Evolutionary conservation across 2,329 filamentous ascomycete species (phyloP).

Genomic region (Cadophora gregata): DNA sequence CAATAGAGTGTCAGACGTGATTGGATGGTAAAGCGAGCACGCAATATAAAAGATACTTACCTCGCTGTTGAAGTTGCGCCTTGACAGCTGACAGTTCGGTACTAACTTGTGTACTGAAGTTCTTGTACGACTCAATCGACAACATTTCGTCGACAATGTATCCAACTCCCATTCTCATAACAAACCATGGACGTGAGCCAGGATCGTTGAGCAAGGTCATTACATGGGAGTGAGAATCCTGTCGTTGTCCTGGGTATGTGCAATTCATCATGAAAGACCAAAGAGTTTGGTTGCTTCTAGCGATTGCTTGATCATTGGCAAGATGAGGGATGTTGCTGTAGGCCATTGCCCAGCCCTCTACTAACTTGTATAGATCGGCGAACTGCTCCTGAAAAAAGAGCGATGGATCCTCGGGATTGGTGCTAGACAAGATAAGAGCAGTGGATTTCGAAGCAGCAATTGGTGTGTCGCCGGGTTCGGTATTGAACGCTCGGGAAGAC

Average conservation of each 20-base stretch:
- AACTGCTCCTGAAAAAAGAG: constrained; percentile 30
- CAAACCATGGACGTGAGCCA: constrained; percentile 44
- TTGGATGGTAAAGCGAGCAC: neutral
- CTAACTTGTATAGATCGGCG: constrained; percentile 30
- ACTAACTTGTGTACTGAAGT: constrained; percentile 40
- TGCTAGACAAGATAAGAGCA: constrained; percentile 23
- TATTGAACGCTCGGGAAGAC: constrained; percentile 13
- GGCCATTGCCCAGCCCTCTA: constrained; percentile 42
- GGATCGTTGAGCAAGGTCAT: constrained; percentile 45
- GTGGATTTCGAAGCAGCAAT: constrained; percentile 17
- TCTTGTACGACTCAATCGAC: constrained; percentile 45
- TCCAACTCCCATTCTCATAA: constrained; percentile 48
- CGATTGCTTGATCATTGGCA: constrained; percentile 34
- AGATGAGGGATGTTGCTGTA: constrained; percentile 37
- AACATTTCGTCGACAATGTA: constrained; percentile 48
- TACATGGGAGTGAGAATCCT: constrained; percentile 45
- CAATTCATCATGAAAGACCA: constrained; percentile 49
- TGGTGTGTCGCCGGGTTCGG: constrained; percentile 18
- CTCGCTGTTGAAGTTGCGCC: constrained; percentile 35
- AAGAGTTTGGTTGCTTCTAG: constrained; percentile 37
- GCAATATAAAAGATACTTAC: constrained; percentile 33
- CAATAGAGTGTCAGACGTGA: constrained; percentile 22
- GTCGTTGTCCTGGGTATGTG: constrained; percentile 38
- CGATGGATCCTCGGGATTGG: constrained; percentile 18
- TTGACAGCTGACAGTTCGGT: constrained; percentile 35